Conservation (phyloP, 2,329 filamentous ascomycete species). For the Arthroderma uncinatum region DNA sequence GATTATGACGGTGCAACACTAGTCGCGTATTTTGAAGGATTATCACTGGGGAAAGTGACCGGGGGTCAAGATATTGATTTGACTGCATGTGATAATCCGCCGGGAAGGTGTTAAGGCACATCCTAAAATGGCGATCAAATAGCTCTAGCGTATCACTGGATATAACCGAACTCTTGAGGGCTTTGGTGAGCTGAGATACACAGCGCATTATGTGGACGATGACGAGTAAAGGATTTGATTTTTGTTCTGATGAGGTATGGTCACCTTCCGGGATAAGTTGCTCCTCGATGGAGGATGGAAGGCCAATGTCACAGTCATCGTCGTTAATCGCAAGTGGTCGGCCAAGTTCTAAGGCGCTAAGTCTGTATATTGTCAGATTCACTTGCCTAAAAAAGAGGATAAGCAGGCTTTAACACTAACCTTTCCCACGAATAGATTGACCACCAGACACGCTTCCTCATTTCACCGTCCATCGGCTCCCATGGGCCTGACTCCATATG, state of each 20-base stretch:
- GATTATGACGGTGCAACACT: constrained; percentile 76
- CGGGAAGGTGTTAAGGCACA: constrained; percentile 66
- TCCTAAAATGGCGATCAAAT: constrained; percentile 69
- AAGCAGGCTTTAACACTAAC: constrained; percentile 30
- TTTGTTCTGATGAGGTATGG: constrained; percentile 34
- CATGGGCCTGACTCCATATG: constrained; percentile 64
- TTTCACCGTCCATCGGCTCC: constrained; percentile 68
- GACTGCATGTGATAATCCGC: constrained; percentile 58
- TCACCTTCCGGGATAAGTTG: constrained; percentile 45
- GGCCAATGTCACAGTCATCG: constrained; percentile 69
- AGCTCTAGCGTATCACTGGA: constrained; percentile 56
- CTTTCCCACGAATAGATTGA: constrained; percentile 82
- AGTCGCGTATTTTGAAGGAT: constrained; percentile 76
- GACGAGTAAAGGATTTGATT: constrained; percentile 62
- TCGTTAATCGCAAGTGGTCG: constrained; percentile 76
- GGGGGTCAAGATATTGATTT: constrained; percentile 57
- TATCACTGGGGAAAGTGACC: constrained; percentile 61
- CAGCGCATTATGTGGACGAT: constrained; percentile 73
- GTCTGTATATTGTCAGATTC: constrained; percentile 34
- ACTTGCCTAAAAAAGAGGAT: neutral
- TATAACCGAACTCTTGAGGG: constrained; percentile 57
- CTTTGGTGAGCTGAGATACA: constrained; percentile 61
- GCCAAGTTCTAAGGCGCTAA: constrained; percentile 67
- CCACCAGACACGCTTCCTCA: constrained; percentile 87
- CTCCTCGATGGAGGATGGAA: constrained; percentile 73